Conservation (phyloP, 1,284 basidiomycete species). For the Marasmius tenuissimus region DNA sequence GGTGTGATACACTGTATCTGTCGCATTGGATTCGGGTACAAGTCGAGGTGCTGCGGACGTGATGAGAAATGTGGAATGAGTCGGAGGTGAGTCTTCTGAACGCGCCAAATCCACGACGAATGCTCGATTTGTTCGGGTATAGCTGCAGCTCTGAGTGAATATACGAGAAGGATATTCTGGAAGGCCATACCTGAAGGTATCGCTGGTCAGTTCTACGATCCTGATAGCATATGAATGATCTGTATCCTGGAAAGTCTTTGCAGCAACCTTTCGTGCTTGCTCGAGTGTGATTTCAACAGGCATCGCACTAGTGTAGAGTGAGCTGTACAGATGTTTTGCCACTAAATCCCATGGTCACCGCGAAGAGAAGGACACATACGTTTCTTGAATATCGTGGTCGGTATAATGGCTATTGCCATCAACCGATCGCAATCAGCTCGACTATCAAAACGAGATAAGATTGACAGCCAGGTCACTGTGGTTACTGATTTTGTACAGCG, state of each 20-base stretch:
- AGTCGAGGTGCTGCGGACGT: neutral
- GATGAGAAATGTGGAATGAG: slow-evolving; percentile 10
- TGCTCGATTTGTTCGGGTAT: slow-evolving; percentile 6
- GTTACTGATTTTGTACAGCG: no score
- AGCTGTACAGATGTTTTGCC: no score
- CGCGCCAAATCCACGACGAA: slow-evolving; percentile 9
- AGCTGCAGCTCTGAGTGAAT: neutral
- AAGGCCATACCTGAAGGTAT: slow-evolving; percentile 6
- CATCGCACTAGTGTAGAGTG: neutral
- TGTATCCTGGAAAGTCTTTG: slow-evolving; percentile 1
- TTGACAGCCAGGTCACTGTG: no score
- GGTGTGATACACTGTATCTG: slow-evolving; percentile 1
- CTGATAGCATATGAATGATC: neutral
- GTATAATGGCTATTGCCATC: no score
- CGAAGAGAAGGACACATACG: no score
- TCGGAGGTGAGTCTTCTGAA: slow-evolving; percentile 3
- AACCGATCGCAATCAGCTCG: no score
- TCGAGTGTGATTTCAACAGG: slow-evolving; percentile 2
- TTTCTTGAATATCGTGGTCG: no score
- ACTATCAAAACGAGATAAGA: no score
- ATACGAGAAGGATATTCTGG: neutral
- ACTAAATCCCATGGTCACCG: no score
- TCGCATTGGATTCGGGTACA: neutral
- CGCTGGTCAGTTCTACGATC: slow-evolving; percentile 1
- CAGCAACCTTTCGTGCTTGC: slow-evolving; percentile 5